Conservation (phyloP, 2,329 filamentous ascomycete species). For the Cladophialophora chaetospira region DNA sequence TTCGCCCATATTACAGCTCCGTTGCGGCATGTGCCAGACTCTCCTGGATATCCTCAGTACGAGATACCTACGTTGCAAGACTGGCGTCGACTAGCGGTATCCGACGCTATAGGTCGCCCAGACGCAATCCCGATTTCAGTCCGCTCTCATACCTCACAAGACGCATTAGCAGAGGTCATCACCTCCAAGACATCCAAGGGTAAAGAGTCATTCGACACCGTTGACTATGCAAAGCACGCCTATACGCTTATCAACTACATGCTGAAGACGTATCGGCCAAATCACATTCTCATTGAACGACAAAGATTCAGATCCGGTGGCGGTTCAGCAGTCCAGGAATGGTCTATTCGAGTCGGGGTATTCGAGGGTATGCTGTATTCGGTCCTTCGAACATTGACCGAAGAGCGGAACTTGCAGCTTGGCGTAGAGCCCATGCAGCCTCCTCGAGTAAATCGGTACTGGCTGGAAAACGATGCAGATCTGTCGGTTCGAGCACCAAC, state of each 20-base stretch:
- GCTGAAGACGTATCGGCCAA: constrained; percentile 57
- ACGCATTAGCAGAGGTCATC: constrained; percentile 36
- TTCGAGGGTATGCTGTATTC: constrained; percentile 81
- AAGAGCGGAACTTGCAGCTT: constrained; percentile 48
- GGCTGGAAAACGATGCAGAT: constrained; percentile 42
- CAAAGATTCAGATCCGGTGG: constrained; percentile 68
- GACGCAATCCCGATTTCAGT: not conserved
- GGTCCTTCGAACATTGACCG: constrained; percentile 59
- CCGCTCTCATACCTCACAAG: not conserved
- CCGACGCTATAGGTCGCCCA: constrained; percentile 24
- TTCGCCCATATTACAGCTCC: constrained; percentile 61
- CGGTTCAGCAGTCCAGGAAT: constrained; percentile 69
- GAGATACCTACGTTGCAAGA: constrained; percentile 32
- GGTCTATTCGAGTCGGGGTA: constrained; percentile 80
- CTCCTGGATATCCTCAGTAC: constrained; percentile 34
- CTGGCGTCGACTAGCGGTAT: constrained; percentile 46
- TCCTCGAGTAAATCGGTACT: constrained; percentile 58
- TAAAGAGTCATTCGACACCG: constrained; percentile 55
- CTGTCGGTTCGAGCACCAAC: constrained; percentile 29
- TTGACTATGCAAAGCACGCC: constrained; percentile 57
- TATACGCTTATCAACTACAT: constrained; percentile 57
- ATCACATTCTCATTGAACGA: constrained; percentile 70
- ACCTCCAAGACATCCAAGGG: not conserved
- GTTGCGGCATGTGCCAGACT: not conserved
- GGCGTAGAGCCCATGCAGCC: constrained; percentile 56